A percentile compares a stretch with the other conserved stretches of the same genome.
phyloP scores from a whole-genome alignment of 2,329 filamentous ascomycete species.

The Rhexocercosporidium sp. region DNA sequence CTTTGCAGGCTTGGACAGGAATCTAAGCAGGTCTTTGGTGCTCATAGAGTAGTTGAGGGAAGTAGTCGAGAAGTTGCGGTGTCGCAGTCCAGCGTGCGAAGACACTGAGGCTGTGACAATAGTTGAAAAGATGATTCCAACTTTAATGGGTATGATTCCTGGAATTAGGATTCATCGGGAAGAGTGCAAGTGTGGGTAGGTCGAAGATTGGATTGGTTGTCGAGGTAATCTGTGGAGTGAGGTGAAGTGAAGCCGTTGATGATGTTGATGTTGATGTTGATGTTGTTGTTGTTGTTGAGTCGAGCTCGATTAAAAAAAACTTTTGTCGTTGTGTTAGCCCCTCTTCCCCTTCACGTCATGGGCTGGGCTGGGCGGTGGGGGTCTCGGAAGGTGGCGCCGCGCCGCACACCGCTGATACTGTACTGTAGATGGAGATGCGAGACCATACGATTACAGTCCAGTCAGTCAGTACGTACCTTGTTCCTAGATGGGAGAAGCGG shows the following conservation, averaged over 20 bases:
- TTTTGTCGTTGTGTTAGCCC: background rate
- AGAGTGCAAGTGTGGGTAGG: background rate
- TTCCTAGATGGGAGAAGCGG: no score
- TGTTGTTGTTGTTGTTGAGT: background rate
- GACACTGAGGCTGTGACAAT: constrained; percentile 32
- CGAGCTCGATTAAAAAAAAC: background rate
- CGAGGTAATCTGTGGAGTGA: background rate
- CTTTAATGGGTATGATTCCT: constrained; percentile 19
- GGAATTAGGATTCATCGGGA: constrained; percentile 18
- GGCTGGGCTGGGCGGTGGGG: background rate
- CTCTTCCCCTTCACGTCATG: background rate
- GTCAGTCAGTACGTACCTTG: no score
- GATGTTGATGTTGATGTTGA: background rate
- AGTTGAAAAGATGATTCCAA: constrained; percentile 21
- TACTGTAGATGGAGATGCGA: no score
- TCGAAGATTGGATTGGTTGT: background rate
- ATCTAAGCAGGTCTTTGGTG: constrained; percentile 87
- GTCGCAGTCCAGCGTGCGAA: constrained; percentile 32
- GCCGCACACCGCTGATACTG: no score
- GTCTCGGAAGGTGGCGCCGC: background rate
- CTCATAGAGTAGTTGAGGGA: constrained; percentile 72
- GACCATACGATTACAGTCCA: no score
- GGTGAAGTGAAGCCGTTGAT: background rate
- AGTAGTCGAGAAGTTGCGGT: constrained; percentile 11
- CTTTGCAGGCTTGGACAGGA: constrained; percentile 95